A percentile compares a stretch with the other conserved stretches of the same genome.
phyloP scores from a whole-genome alignment of 768 basidiomycete species.

The Nidularia pulvinata region DNA sequence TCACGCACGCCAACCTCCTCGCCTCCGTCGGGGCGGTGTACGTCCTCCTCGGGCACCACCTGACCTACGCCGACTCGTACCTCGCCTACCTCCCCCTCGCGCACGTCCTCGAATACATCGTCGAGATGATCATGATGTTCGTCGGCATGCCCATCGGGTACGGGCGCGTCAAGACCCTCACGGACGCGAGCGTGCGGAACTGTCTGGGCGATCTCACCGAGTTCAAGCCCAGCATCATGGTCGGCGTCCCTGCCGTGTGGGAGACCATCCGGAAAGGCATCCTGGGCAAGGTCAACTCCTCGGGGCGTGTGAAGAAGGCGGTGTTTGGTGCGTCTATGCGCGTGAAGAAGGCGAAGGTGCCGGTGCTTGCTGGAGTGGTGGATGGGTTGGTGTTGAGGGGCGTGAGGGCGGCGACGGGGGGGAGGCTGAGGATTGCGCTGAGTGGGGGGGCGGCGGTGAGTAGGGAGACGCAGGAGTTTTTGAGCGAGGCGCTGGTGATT shows the following conservation, averaged over 20 bases:
- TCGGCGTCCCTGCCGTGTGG: conserved; percentile 91
- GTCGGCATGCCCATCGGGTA: conserved; percentile 78
- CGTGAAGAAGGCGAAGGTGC: conserved; percentile 61
- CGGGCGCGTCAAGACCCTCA: conserved; percentile 86
- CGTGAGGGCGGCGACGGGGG: conserved; percentile 75
- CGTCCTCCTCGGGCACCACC: conserved; percentile 56
- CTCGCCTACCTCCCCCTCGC: conserved; percentile 87
- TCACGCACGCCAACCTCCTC: conserved; percentile 79
- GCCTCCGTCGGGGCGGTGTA: conserved; percentile 72
- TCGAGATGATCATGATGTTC: conserved; percentile 70
- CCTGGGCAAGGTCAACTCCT: conserved; percentile 61
- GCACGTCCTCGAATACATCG: conserved; percentile 88
- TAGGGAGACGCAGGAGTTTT: conserved; percentile 80
- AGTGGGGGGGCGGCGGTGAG: conserved; percentile 82
- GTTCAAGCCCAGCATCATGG: conserved; percentile 77
- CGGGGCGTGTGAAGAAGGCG: conserved; percentile 51
- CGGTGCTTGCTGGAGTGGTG: conserved; percentile 54
- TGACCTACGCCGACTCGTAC: conserved; percentile 51
- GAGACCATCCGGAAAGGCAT: conserved; percentile 92
- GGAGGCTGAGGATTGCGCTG: conserved; percentile 67
- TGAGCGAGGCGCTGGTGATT: conserved; percentile 68
- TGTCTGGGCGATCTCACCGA: conserved; percentile 73
- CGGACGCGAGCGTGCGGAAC: conserved; percentile 78
- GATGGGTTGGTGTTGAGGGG: conserved; percentile 68
- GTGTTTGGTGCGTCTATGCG: conserved; percentile 71